Evolutionary conservation across 129 eudicot species (phyloP), one percentile per base, ranked within the genome.

Genomic region (Ambrosia trifida): DNA sequence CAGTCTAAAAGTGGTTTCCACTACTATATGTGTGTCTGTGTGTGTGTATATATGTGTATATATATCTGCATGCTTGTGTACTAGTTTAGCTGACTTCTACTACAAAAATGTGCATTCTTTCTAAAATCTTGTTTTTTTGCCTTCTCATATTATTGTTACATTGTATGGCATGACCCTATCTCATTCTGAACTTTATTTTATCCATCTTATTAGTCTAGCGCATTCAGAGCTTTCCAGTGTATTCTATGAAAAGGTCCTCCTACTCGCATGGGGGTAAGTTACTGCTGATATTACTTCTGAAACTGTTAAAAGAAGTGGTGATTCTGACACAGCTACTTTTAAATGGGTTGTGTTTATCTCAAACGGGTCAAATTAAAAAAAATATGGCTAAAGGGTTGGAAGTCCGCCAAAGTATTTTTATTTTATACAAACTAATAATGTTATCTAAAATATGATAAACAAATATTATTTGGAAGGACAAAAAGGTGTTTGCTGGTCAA

Each of bases 181-280:
- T 57, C 63, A 57, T 57, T 11, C 31, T 47, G 76, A 69, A 10
- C 8, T 6, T 28, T 13, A 2, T 17, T 58, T 0, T 35, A 9
- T 10, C 18, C 53, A 35, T 46, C 19, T 68, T 52, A 31, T 54
- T 76, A 77, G 81, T 77, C 58, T 77, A 41, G 81, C 81, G 50
- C 81, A 69, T 53, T 77, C 81, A 31, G 81, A 77, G 47, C 81
- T 77, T 11, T 77, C 81, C 18, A 77, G 76, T 60, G 81, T 77
- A 40, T 77, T 77, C 69, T 77, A 77, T 28, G 81, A 77, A 69
- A 77, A 69, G 81, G 81, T 77, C 72, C 47, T 77, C 71, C 71
- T 77, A 38, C 81, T 69, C 12, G 76, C 81, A 7, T 77, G 76
- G 81, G 81, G 81, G 81, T 77, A 77, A 77, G 81, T 40, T 69